Conservation (phyloP, 257 asterid genomes). For the Salvia hispanica region DNA sequence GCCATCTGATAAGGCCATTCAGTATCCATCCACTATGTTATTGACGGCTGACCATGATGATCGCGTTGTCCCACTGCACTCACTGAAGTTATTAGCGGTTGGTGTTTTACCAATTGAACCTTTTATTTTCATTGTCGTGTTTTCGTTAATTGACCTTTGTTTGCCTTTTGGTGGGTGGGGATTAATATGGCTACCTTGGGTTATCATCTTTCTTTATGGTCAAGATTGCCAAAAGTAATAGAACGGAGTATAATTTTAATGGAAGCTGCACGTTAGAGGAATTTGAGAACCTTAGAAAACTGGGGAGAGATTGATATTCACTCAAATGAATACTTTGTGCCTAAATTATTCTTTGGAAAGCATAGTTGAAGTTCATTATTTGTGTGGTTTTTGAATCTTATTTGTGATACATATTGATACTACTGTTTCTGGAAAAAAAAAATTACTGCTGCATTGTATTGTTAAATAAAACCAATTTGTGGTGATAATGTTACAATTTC, state of each 20-base stretch:
- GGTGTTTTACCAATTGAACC: constrained; percentile 30
- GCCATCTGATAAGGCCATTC: constrained; percentile 41
- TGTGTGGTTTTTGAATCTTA: neutral
- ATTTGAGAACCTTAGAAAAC: neutral
- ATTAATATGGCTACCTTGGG: neutral
- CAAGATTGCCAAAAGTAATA: neutral
- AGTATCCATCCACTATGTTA: constrained; percentile 88
- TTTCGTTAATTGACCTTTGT: neutral
- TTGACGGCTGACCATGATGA: constrained; percentile 98
- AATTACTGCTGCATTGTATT: neutral
- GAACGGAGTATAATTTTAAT: neutral
- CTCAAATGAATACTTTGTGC: neutral
- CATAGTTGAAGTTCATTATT: neutral
- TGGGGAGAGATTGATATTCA: neutral
- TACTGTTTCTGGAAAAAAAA: neutral
- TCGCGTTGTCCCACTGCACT: constrained; percentile 96
- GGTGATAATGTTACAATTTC: neutral
- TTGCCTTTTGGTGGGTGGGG: neutral
- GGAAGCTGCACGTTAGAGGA: constrained; percentile 5
- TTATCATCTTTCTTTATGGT: constrained; percentile 7
- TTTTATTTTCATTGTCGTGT: neutral
- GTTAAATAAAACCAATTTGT: neutral
- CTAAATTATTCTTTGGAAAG: neutral
- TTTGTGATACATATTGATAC: neutral
- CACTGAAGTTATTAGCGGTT: constrained; percentile 86